Conservation (phyloP, 2,329 filamentous ascomycete genomes). For the Macrophomina pseudophaseolina region DNA sequence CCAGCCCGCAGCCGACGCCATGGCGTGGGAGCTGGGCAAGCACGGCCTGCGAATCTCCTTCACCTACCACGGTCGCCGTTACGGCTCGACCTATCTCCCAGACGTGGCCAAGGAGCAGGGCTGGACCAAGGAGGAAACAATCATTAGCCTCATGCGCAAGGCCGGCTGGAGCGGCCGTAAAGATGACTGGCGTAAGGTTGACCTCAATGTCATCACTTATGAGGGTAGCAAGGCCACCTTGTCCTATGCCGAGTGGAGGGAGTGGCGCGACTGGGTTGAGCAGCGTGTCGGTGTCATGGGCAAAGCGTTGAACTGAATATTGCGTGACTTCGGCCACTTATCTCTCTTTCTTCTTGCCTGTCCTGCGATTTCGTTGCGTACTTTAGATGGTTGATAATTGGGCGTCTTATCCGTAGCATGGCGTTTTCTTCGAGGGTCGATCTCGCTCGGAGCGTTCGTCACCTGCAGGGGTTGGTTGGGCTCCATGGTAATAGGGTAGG, state of each 20-base stretch:
- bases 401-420: neutral
- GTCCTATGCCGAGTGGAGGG: conserved; percentile 74
- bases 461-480: neutral
- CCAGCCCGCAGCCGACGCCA: conserved; percentile 71
- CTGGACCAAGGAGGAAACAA: conserved; percentile 91
- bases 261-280: conserved; percentile 77
- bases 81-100: conserved; percentile 88
- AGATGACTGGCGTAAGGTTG: conserved; percentile 76
- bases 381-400: neutral
- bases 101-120: conserved; percentile 91
- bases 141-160: conserved; percentile 91
- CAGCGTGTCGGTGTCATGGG: neutral
- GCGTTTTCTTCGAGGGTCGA: neutral
- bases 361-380: neutral
- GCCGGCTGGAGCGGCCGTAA: conserved; percentile 80
- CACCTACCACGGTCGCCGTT: conserved; percentile 71
- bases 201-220: conserved; percentile 80
- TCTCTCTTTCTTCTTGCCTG: neutral
- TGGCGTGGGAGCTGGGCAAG: conserved; percentile 85
- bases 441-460: neutral
- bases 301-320: conserved; percentile 12
- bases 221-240: conserved; percentile 80
- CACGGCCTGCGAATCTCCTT: conserved; percentile 92
- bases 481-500: neutral
- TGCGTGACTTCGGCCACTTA: neutral